Evolutionary conservation across 768 basidiomycete genomes (phyloP), one percentile per base, ranked within the genome.

Genomic region (Agrocybe pediades): DNA sequence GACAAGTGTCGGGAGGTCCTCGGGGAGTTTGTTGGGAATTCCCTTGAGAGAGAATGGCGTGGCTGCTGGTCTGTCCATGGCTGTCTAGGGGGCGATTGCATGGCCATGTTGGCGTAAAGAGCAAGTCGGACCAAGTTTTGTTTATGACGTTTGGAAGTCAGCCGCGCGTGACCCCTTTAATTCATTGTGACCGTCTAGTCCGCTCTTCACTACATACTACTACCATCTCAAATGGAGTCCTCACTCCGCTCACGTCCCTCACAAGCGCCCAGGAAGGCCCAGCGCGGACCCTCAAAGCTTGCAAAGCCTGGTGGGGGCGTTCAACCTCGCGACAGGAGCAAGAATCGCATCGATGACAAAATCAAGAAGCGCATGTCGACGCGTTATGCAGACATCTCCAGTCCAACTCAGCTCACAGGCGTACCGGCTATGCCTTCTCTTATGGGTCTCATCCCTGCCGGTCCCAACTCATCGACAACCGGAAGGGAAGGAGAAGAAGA

Each of bases 281-380:
- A 68, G 51, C 68, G 68, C 20, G 27, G 65, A 3, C 67, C 66
- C 19, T 54, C 65, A 30, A 76, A 73, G 53, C 68, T 73, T 26
- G 58, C 72, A 36, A 75, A 74, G 57, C 60, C 62, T 45, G 66
- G 62, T 42, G 59, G 54, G 23, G 63, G 63, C 33, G 63, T 69
- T 21, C 66, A 68, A 24, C 64, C 69, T 6, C 72, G 75, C 61
- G 78, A 80, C 66, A 70, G 70, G 4, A 76, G 79, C 66, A 85
- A 79, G 65, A 77, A 80, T 55, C 74, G 78, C 56, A 79, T 86
- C 55, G 81, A 94, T 68, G 95, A 95, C 80, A 93, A 90, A 75
- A 94, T 97, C 71, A 94, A 93, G 82, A 93, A 93, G 72, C 89
- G 95, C 65, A 88, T 97, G 86, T 95, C 94, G 15, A 90, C 88